phyloP scores from a whole-genome alignment of 306 rosid genomes.

The Trichosanthes cucumerina region DNA sequence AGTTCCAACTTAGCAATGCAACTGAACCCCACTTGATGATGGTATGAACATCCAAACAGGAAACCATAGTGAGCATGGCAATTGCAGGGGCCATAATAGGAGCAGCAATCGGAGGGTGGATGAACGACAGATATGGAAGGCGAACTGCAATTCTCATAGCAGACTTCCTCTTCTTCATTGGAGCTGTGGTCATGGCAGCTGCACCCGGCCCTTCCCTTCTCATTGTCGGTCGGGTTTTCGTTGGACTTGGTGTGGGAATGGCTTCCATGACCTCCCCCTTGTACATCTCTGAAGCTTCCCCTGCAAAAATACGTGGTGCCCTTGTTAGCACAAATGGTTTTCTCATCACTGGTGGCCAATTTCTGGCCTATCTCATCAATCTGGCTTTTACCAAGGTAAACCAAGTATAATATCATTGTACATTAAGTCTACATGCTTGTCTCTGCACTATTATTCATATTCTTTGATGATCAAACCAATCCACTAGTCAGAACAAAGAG shows the following conservation, averaged over 20 bases:
- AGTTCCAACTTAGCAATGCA: background rate
- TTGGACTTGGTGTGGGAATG: conserved; percentile 89
- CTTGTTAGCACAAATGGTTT: conserved; percentile 56
- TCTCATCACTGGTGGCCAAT: conserved; percentile 79
- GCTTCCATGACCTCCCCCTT: conserved; percentile 85
- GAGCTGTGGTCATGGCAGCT: conserved; percentile 60
- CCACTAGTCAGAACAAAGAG: background rate
- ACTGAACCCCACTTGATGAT: background rate
- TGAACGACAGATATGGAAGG: conserved; percentile 66
- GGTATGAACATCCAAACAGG: conserved; percentile 25
- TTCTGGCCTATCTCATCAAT: conserved; percentile 70
- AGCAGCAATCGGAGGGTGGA: conserved; percentile 81
- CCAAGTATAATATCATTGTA: background rate
- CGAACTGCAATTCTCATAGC: conserved; percentile 46
- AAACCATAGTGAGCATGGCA: conserved; percentile 80
- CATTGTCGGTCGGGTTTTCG: conserved; percentile 54
- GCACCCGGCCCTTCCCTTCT: conserved; percentile 66
- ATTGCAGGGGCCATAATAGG: conserved; percentile 80
- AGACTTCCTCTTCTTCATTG: conserved; percentile 44
- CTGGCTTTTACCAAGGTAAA: conserved; percentile 60
- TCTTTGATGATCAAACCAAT: background rate
- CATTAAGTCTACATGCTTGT: background rate
- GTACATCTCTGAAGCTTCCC: conserved; percentile 78
- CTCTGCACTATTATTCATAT: background rate
- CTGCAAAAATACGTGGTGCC: conserved; percentile 78